Conservation (phyloP, 208 protist species). For the Trypanosoma cruzi region DNA sequence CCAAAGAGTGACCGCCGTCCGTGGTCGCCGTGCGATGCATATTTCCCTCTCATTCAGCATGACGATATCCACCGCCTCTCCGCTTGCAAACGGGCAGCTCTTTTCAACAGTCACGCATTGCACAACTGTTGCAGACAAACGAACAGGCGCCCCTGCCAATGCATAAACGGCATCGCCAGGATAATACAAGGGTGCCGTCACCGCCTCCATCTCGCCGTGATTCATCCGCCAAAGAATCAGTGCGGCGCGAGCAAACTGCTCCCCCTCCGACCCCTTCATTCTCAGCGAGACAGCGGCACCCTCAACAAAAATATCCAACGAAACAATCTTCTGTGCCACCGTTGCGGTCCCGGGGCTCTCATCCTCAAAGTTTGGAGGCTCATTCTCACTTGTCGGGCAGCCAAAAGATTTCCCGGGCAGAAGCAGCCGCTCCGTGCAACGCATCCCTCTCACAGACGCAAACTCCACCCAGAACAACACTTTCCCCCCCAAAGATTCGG, state of each 20-base stretch:
- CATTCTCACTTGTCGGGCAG: background rate
- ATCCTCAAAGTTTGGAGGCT: background rate
- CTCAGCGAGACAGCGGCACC: slow-evolving; percentile 7
- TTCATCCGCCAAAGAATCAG: slow-evolving; percentile 8
- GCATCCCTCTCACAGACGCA: slow-evolving; percentile 4
- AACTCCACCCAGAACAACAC: slow-evolving; percentile 11
- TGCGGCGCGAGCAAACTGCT: slow-evolving; percentile 11
- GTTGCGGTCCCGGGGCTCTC: background rate
- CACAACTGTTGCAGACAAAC: slow-evolving; percentile 1
- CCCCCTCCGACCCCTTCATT: slow-evolving; percentile 4
- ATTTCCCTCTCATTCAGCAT: slow-evolving; percentile 19
- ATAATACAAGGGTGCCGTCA: background rate
- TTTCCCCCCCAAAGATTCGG: background rate
- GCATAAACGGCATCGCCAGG: slow-evolving; percentile 18
- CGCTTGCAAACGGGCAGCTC: background rate
- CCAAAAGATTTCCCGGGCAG: slow-evolving; percentile 16
- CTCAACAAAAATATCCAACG: slow-evolving; percentile 16
- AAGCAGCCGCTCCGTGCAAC: slow-evolving; percentile 2
- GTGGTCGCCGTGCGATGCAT: slow-evolving; percentile 8
- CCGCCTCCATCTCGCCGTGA: background rate
- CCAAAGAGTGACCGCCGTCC: background rate
- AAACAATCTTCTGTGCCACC: slow-evolving; percentile 7
- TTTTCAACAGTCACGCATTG: background rate
- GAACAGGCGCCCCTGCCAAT: slow-evolving; percentile 14
- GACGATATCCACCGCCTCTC: slow-evolving; percentile 7